A percentile compares a stretch with the other conserved stretches of the same genome.
phyloP scores from a whole-genome alignment of 2,329 filamentous ascomycete species.

The Dactylella cylindrospora region DNA sequence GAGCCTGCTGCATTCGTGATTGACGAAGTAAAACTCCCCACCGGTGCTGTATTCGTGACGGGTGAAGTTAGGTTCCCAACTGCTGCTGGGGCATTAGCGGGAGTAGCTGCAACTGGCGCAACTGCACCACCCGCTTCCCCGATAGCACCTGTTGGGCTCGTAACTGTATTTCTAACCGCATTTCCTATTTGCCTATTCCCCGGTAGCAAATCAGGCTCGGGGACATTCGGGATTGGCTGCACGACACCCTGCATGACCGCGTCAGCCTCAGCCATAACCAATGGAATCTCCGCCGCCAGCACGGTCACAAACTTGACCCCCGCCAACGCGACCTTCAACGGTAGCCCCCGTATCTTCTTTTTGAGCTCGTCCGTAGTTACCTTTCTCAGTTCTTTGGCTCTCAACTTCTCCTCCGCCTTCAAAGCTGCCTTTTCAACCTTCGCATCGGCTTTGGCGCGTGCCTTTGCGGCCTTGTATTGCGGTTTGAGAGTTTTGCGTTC shows the following conservation, averaged over 20 bases:
- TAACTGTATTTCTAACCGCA: too few relatives aligned
- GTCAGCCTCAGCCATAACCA: constrained; percentile 11
- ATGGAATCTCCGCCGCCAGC: constrained; percentile 24
- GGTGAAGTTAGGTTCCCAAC: too few relatives aligned
- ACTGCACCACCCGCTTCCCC: too few relatives aligned
- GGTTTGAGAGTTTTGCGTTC: constrained; percentile 21
- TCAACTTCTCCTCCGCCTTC: constrained; percentile 17
- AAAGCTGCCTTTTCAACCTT: constrained; percentile 18
- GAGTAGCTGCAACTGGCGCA: too few relatives aligned
- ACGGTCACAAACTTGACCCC: constrained; percentile 28
- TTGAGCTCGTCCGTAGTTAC: constrained; percentile 12
- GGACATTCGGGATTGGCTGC: constrained; percentile 13
- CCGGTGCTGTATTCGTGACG: not conserved
- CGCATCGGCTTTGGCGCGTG: constrained; percentile 14
- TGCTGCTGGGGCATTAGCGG: too few relatives aligned
- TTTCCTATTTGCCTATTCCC: not conserved
- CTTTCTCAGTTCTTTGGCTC: constrained; percentile 22
- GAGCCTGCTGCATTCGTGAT: constrained; percentile 1
- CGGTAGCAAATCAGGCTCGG: constrained; percentile 4
- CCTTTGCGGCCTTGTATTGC: constrained; percentile 23
- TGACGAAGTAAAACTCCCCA: not conserved
- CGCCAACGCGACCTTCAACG: constrained; percentile 12
- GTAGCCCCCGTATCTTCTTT: constrained; percentile 3
- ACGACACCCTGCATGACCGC: constrained; percentile 14
- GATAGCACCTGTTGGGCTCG: too few relatives aligned